Evolutionary conservation across 2,329 filamentous ascomycete species (phyloP).

Genomic region (Colletotrichum acutatum): DNA sequence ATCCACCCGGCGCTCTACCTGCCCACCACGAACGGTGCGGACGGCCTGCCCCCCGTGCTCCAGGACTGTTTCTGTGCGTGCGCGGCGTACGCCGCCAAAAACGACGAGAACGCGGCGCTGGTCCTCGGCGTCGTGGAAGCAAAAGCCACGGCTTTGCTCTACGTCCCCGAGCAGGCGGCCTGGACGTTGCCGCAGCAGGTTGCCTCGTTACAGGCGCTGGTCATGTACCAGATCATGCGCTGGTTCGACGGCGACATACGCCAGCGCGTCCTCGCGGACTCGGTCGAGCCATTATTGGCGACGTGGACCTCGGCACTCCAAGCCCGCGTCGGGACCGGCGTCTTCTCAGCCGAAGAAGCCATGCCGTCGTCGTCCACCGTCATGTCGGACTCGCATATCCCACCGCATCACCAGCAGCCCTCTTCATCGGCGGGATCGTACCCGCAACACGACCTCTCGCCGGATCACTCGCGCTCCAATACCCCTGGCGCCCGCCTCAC

Average conservation of each 20-base stretch:
- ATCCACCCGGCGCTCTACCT: conserved; percentile 43
- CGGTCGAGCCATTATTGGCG: conserved; percentile 33
- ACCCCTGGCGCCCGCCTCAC: conserved; percentile 17
- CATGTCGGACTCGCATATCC: conserved; percentile 12
- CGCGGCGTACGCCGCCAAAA: conserved; percentile 41
- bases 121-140: conserved; percentile 41
- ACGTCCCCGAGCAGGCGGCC: conserved; percentile 32
- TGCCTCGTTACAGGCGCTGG: conserved; percentile 37
- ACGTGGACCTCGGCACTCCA: conserved; percentile 37
- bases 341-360: conserved; percentile 29
- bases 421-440: conserved; percentile 22
- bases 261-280: conserved; percentile 38
- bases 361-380: conserved; percentile 1
- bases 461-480: conserved; percentile 24
- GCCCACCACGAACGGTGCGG: conserved; percentile 28
- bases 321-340: conserved; percentile 26
- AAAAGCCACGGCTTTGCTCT: conserved; percentile 38
- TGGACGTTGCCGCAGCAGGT: conserved; percentile 38
- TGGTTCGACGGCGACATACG: conserved; percentile 40
- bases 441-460: conserved; percentile 22
- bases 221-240: conserved; percentile 40
- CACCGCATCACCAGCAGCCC: conserved; percentile 8
- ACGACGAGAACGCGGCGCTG: conserved; percentile 38
- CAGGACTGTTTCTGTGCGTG: conserved; percentile 44
- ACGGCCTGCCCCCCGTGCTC: conserved; percentile 39